A percentile compares a stretch with the other conserved stretches of the same genome.
phyloP scores from a whole-genome alignment of 345 rosid species.

The Sisymbrium irio region DNA sequence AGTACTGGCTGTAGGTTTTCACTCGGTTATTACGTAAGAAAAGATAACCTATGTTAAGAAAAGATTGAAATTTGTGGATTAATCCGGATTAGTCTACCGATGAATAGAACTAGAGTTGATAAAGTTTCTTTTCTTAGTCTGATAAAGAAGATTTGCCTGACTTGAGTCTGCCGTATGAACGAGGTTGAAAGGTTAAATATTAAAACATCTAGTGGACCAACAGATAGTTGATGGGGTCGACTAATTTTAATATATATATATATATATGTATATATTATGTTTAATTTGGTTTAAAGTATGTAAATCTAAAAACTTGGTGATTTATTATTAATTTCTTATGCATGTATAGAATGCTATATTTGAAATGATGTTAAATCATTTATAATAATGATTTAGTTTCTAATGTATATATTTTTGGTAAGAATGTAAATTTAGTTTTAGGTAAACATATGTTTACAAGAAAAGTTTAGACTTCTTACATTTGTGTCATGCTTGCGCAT shows the following conservation, averaged over 20 bases:
- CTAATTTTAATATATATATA: not conserved
- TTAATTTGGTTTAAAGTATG: not conserved
- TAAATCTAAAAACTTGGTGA: not conserved
- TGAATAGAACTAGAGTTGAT: not conserved
- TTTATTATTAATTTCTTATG: too few relatives aligned
- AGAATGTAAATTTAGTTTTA: too few relatives aligned
- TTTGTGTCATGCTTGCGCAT: too few relatives aligned
- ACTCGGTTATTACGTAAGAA: not conserved
- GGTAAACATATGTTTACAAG: too few relatives aligned
- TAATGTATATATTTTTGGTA: too few relatives aligned
- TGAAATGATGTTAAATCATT: too few relatives aligned
- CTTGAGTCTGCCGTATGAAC: not conserved
- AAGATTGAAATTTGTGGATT: not conserved
- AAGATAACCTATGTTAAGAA: not conserved
- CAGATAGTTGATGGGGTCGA: not conserved
- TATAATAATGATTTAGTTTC: too few relatives aligned
- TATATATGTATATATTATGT: not conserved
- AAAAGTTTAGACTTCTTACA: too few relatives aligned
- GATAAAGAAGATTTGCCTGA: not conserved
- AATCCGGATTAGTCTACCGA: not conserved
- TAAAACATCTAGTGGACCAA: conserved; percentile 7
- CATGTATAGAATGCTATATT: too few relatives aligned
- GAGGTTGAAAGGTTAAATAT: conserved; percentile 14
- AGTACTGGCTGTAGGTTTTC: not conserved
- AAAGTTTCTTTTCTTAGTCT: not conserved